Evolutionary conservation across 1,284 basidiomycete genomes (phyloP).

Genomic region (Mycosarcoma maydis): DNA sequence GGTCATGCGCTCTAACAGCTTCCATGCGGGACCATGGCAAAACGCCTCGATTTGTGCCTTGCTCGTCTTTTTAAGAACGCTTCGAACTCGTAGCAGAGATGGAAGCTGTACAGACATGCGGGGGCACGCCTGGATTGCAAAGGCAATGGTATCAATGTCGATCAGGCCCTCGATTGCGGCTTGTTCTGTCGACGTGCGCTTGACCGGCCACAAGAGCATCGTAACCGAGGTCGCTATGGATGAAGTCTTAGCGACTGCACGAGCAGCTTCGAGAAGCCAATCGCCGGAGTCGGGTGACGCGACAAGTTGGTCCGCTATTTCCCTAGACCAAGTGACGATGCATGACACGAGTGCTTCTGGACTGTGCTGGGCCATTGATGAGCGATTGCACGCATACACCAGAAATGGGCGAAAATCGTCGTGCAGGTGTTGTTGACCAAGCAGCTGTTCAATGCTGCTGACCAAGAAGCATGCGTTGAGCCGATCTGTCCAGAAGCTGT

Average conservation of each 20-base stretch:
- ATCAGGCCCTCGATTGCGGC: conserved; percentile 17
- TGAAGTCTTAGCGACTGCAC: conserved; percentile 15
- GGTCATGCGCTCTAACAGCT: conserved; percentile 22
- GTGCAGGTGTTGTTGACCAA: conserved; percentile 77
- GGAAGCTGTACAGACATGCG: conserved; percentile 21
- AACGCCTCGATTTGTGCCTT: conserved; percentile 4
- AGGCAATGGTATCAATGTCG: conserved; percentile 23
- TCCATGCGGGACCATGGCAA: conserved; percentile 16
- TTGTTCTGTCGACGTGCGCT: conserved; percentile 8
- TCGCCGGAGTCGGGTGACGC: background rate
- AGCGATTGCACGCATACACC: conserved; percentile 33
- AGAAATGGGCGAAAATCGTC: conserved; percentile 78
- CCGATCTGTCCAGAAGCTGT: conserved; percentile 21
- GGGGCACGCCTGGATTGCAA: conserved; percentile 75
- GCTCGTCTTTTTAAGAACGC: conserved; percentile 9
- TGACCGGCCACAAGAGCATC: conserved; percentile 26
- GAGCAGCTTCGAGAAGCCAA: conserved; percentile 29
- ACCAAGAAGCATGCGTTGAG: conserved; percentile 71
- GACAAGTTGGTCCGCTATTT: conserved; percentile 1
- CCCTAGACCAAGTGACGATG: conserved; percentile 22
- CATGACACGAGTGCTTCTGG: conserved; percentile 23
- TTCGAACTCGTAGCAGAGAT: conserved; percentile 26
- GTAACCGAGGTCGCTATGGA: conserved; percentile 22
- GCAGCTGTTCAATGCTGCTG: conserved; percentile 75
- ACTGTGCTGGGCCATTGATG: conserved; percentile 2